Evolutionary conservation across 345 rosid species (phyloP).

Genomic region (Nasturtium officinale): DNA sequence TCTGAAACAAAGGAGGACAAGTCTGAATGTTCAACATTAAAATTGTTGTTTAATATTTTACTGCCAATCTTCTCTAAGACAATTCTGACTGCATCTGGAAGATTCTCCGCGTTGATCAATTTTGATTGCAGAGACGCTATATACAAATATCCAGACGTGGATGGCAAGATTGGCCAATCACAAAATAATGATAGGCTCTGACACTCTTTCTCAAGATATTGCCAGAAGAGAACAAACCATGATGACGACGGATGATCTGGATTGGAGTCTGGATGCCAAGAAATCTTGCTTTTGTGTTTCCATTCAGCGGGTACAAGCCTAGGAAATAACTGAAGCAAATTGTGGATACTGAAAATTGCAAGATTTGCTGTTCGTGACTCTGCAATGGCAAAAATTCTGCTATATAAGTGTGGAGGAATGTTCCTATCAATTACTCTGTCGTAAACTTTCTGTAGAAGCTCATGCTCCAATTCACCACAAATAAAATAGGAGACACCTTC

Average conservation of each 20-base stretch:
- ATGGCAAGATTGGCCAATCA: slow-evolving; percentile 96
- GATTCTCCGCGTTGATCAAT: slow-evolving; percentile 64
- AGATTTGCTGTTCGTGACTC: slow-evolving; percentile 68
- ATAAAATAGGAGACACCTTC: slow-evolving; percentile 63
- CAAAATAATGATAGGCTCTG: slow-evolving; percentile 65
- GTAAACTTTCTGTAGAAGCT: slow-evolving; percentile 64
- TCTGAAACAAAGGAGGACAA: slow-evolving; percentile 66
- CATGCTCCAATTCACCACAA: slow-evolving; percentile 73
- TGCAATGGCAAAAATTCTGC: slow-evolving; percentile 74
- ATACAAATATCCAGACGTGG: slow-evolving; percentile 71
- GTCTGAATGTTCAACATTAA: slow-evolving; percentile 71
- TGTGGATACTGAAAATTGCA: slow-evolving; percentile 52
- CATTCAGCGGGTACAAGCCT: slow-evolving; percentile 85
- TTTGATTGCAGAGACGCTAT: slow-evolving; percentile 75
- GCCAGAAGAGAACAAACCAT: slow-evolving; percentile 91
- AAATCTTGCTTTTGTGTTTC: slow-evolving; percentile 67
- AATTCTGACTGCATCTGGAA: slow-evolving; percentile 59
- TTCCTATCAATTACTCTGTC: slow-evolving; percentile 72
- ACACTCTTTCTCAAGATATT: slow-evolving; percentile 63
- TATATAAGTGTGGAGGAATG: slow-evolving; percentile 57
- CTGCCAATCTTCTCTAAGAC: slow-evolving; percentile 81
- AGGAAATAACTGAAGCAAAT: slow-evolving; percentile 65
- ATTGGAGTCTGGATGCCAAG: slow-evolving; percentile 68
- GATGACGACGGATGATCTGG: slow-evolving; percentile 66
- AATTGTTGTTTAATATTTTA: slow-evolving; percentile 65